Conservation (phyloP, 352 stramenopile species). For the Phytopythium kandeliae region DNA sequence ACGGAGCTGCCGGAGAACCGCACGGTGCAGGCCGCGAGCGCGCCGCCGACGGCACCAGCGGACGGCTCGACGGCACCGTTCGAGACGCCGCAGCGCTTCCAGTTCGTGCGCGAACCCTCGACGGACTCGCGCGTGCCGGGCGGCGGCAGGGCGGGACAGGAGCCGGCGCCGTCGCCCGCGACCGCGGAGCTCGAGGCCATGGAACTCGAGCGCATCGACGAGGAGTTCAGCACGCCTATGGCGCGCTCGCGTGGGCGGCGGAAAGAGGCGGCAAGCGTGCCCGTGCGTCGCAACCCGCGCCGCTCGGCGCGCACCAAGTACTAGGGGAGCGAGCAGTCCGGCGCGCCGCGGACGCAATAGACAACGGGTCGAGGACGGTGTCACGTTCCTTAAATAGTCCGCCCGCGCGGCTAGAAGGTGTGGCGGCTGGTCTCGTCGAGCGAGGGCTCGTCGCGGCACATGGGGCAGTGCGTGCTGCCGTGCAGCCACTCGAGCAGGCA, state of each 20-base stretch:
- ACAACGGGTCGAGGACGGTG: not conserved
- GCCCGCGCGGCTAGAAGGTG: slow-evolving; percentile 2
- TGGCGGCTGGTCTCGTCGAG: slow-evolving; percentile 8
- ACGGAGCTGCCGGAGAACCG: slow-evolving; percentile 15
- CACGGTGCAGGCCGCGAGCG: slow-evolving; percentile 22
- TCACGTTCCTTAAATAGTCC: slow-evolving; percentile 2
- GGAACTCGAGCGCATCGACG: slow-evolving; percentile 75
- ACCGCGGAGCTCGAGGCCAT: slow-evolving; percentile 63
- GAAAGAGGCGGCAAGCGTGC: slow-evolving; percentile 54
- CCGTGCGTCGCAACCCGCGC: slow-evolving; percentile 69
- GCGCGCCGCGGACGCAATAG: too few species aligned
- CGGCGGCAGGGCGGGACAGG: slow-evolving; percentile 15
- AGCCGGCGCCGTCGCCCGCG: slow-evolving; percentile 35
- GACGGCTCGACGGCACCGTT: slow-evolving; percentile 23
- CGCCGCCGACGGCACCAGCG: slow-evolving; percentile 24
- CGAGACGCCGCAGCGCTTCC: slow-evolving; percentile 67
- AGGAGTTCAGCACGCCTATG: slow-evolving; percentile 77
- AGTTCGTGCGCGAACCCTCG: slow-evolving; percentile 67
- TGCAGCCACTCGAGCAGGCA: slow-evolving; percentile 85
- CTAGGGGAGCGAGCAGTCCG: too few species aligned
- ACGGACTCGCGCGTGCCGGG: slow-evolving; percentile 50
- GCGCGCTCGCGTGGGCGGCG: slow-evolving; percentile 36
- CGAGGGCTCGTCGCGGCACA: slow-evolving; percentile 77
- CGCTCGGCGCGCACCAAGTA: slow-evolving; percentile 64
- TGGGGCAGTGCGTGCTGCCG: slow-evolving; percentile 74